phyloP scores from a whole-genome alignment of 768 basidiomycete species.

The Paxillus rubicundulus region DNA sequence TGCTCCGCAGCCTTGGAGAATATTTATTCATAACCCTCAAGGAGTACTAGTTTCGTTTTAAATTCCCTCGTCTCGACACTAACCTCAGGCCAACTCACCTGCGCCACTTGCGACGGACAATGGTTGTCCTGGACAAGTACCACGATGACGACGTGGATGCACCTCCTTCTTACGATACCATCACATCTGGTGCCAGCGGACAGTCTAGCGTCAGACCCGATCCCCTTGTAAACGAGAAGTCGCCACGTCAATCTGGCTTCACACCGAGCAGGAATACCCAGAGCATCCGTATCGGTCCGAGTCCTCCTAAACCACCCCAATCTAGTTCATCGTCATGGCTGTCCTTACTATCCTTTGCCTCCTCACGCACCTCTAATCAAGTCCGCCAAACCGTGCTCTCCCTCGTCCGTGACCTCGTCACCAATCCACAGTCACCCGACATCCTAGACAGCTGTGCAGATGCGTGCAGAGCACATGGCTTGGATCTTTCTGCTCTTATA shows the following conservation, averaged over 20 bases:
- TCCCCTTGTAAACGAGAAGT: constrained; percentile 13
- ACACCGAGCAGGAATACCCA: background rate
- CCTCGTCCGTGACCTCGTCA: constrained; percentile 56
- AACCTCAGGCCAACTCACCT: no score
- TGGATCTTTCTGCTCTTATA: constrained; percentile 53
- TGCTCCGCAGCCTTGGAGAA: no score
- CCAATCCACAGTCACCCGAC: constrained; percentile 17
- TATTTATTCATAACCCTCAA: no score
- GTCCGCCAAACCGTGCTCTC: constrained; percentile 51
- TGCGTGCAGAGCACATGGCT: constrained; percentile 48
- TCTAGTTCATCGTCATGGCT: constrained; percentile 14
- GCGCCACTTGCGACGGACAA: background rate
- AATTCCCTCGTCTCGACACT: no score
- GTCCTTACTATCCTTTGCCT: constrained; percentile 16
- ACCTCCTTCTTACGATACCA: constrained; percentile 26
- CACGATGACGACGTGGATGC: constrained; percentile 11
- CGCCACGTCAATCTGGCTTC: background rate
- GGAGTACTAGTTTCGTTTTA: no score
- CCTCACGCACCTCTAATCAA: constrained; percentile 39
- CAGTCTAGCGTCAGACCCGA: background rate
- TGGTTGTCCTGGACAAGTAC: constrained; percentile 23
- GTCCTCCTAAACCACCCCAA: background rate
- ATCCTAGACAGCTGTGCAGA: constrained; percentile 46
- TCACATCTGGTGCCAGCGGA: background rate
- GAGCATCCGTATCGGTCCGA: background rate